Evolutionary conservation across 768 basidiomycete species (phyloP), one percentile per base, ranked within the genome.

Genomic region (Solioccasus polychromus): DNA sequence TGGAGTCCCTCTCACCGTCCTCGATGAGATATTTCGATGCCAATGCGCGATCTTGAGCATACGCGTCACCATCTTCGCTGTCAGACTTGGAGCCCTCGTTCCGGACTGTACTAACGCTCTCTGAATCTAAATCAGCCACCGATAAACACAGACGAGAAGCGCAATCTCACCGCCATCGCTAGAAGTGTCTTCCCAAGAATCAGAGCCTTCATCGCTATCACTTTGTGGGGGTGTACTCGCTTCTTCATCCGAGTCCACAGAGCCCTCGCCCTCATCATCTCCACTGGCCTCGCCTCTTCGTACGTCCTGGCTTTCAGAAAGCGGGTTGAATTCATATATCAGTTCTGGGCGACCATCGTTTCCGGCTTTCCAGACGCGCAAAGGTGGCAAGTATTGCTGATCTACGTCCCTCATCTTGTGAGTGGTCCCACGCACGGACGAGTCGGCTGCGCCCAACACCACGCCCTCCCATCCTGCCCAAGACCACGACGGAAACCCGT

Each of bases 381-480:
- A 14, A 1, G 53, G 50, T 0, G 50, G 50, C 32, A 39, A 22
- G 18, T 46, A n/a, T n/a, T n/a, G n/a, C n/a, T n/a, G n/a, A n/a
- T n/a, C n/a, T n/a, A n/a, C n/a, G n/a, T n/a, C n/a, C n/a, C n/a
- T 3, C 19, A 10, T 25, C 0, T 36, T 9, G 4, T 22, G 0
- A 8, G 23, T 6, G 4, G 30, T 18, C 19, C 28, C 52, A n/a
- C 3, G 0, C 5, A 37, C 29, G 5, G n/a, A n/a, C 5, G 12
- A 18, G 9, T 20, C 31, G 20, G 2, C 29, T n/a, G n/a, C n/a
- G n/a, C n/a, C n/a, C n/a, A n/a, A n/a, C 8, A 48, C 45, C 8
- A 0, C 24, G 4, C 46, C 48, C 2, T 50, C 44, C 48, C 51
- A 57, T 3, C 46, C 48, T 12, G 35, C 43, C 52, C 52, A 53